Evolutionary conservation across 306 rosid genomes (phyloP).

Genomic region (Vigna hirtella): DNA sequence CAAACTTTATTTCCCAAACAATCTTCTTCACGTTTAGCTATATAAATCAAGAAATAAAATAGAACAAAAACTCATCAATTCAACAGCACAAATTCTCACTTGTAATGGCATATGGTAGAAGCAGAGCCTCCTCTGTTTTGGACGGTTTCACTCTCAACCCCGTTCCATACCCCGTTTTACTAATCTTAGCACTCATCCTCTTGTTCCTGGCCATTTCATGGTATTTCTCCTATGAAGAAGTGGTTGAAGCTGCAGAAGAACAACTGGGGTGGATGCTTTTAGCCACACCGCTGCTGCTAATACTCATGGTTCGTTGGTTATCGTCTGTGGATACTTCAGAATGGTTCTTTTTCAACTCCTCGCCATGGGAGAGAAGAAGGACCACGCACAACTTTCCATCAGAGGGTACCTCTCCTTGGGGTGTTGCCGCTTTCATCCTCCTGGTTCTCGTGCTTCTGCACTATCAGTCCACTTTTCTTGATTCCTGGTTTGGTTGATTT

Average conservation of each 20-base stretch:
- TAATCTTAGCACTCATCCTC: constrained; percentile 63
- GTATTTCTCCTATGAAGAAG: constrained; percentile 69
- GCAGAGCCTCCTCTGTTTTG: constrained; percentile 55
- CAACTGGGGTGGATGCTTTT: constrained; percentile 66
- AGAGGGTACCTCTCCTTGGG: constrained; percentile 88
- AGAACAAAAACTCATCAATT: not conserved
- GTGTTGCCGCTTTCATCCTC: constrained; percentile 76
- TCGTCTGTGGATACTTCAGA: constrained; percentile 61
- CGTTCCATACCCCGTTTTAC: constrained; percentile 75
- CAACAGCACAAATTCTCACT: not conserved
- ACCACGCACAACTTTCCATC: constrained; percentile 61
- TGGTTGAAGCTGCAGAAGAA: constrained; percentile 61
- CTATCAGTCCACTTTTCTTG: constrained; percentile 69
- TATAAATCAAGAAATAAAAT: constrained; percentile 23
- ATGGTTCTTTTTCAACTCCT: constrained; percentile 49
- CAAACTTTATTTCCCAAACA: not conserved
- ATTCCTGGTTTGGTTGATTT: constrained; percentile 61
- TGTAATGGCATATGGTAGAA: constrained; percentile 61
- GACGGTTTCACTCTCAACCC: constrained; percentile 69
- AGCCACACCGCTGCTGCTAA: constrained; percentile 58
- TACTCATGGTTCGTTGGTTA: constrained; percentile 61
- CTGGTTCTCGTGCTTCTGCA: constrained; percentile 69
- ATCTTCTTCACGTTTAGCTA: not conserved
- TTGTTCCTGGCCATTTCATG: constrained; percentile 65
- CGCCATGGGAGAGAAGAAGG: constrained; percentile 67